phyloP scores from a whole-genome alignment of 306 rosid species.

The Dicorynia guianensis region DNA sequence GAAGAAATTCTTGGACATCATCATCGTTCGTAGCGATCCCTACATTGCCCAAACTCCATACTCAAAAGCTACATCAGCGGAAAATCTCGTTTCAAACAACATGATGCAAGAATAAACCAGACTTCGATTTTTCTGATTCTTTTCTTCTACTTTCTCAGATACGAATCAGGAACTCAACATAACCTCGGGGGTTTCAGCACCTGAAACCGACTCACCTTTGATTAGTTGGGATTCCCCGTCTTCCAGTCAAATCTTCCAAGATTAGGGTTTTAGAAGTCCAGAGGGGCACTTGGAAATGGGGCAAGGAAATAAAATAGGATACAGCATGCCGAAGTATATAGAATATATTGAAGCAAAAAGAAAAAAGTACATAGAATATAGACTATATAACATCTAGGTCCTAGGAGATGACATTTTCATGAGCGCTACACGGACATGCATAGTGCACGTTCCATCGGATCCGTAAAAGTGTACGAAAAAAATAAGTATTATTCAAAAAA shows the following conservation, averaged over 20 bases:
- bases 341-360: no score
- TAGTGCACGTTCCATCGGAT: background rate
- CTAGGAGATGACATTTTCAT: no score
- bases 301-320: background rate
- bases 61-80: background rate
- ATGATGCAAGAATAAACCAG: background rate
- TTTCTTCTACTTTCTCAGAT: background rate
- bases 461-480: background rate
- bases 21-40: background rate
- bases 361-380: no score
- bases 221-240: conserved; percentile 38
- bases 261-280: background rate
- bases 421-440: background rate
- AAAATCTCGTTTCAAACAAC: background rate
- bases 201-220: conserved; percentile 45
- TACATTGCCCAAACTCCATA: background rate
- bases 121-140: background rate
- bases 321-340: no score
- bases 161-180: background rate
- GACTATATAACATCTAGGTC: background rate
- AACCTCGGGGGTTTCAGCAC: background rate
- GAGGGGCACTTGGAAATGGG: background rate
- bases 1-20: no score
- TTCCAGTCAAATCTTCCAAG: conserved; percentile 26
- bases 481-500: no score